Evolutionary conservation across 75 land plant species (phyloP), one percentile per base, ranked within the genome.

Genomic region (Pseudotsuga menziesii): DNA sequence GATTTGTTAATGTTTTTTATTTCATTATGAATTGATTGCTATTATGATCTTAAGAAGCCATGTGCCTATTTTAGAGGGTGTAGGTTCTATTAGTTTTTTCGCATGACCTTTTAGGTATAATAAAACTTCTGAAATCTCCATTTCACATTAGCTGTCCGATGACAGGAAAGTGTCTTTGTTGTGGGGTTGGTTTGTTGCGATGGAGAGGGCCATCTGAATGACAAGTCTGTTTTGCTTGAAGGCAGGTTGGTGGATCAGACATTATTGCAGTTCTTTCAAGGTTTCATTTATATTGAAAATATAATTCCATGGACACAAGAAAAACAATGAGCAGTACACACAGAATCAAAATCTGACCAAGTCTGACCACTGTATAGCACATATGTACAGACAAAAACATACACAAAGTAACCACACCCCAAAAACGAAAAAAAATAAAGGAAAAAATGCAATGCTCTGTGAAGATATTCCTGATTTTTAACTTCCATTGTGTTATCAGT

Each of bases 131-230:
- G 44, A 23, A 39, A 69, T 5, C 22, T 41, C 72, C 17, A 78
- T 82, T 69, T 73, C 7, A 84, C 64, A 36, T 8, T 63, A 27
- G 32, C 32, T 80, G 44, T 16, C 74, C 69, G 55, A 2, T 79
- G 79, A 72, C 94, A 97, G 99, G 90, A 90, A 80, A 85, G 80
- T 57, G 67, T 92, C 26, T 83, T 92, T 76, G 89, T 90, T 23
- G 89, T 92, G 82, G 99, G 99, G 35, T 89, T 97, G 89, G 82
- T 97, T 57, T 89, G 87, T 70, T 97, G 97, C 78, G 97, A 97
- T 77, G 94, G 91, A 57, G 99, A 97, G 78, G 99, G 97, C 17
- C 97, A 81, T 82, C 86, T 93, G 29, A 97, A 97, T 79, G 99
- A 95, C 22, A 95, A 93, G 25, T 93, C 97, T 27, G 77, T 89